These are phyloP conservation scores for Monosporascus ibericus DNA, from an alignment of 2,329 filamentous ascomycete species.

Conservation along the genomic window DNA sequence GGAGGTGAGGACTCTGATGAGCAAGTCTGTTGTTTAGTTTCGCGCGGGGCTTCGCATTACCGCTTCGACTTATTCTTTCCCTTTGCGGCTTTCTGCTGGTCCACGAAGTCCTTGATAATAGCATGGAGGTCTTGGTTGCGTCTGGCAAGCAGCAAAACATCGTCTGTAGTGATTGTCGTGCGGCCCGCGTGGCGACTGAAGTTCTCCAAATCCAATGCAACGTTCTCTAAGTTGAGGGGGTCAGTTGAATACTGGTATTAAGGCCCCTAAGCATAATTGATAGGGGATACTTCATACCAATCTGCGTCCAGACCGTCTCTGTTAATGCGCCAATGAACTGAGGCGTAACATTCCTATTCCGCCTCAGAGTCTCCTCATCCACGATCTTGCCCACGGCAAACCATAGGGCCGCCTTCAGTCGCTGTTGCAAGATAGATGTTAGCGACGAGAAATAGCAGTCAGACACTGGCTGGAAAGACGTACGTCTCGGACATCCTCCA, in stretches of 20 bases:
- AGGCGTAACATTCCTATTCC: conserved; percentile 79
- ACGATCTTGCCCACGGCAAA: conserved; percentile 80
- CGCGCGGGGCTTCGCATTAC: conserved; percentile 10
- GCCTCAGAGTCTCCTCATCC: conserved; percentile 70
- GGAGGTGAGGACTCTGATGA: too few species aligned
- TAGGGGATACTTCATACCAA: conserved; percentile 48
- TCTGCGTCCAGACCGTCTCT: conserved; percentile 68
- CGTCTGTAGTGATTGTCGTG: conserved; percentile 72
- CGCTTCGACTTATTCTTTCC: conserved; percentile 28
- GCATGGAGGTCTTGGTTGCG: conserved; percentile 79
- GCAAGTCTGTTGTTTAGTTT: too few species aligned
- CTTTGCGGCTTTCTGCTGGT: conserved; percentile 48
- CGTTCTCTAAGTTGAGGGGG: conserved; percentile 38
- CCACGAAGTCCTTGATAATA: conserved; percentile 65
- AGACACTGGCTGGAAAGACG: conserved; percentile 1
- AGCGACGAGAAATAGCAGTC: background rate
- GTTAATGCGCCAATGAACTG: conserved; percentile 80
- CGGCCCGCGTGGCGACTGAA: conserved; percentile 72
- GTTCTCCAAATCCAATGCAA: conserved; percentile 50
- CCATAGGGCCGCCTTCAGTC: conserved; percentile 81
- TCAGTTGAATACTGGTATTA: background rate
- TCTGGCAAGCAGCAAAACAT: conserved; percentile 80
- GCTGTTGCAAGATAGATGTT: conserved; percentile 38
- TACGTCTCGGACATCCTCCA: conserved; percentile 27
- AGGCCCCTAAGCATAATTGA: background rate